Percentiles rank a stretch among this genome's conserved stretches.
Evolutionary conservation across 78 protist species (phyloP).

Genomic region (Bigelowiella natans): DNA sequence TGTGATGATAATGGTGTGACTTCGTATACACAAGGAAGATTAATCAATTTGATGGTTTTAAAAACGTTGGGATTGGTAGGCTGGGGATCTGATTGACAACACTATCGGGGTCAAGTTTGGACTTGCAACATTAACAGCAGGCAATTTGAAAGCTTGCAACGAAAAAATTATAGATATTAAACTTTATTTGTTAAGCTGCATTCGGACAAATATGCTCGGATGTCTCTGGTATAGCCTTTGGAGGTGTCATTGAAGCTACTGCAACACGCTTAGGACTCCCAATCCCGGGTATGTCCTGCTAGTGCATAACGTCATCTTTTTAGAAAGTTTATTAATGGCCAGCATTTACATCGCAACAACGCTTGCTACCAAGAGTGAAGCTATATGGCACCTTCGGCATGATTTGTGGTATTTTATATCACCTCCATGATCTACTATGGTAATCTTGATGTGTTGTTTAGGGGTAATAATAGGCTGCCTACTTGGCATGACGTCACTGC

Average conservation of each 20-base stretch:
- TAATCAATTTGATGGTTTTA: not conserved
- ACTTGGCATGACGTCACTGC: conserved; percentile 7
- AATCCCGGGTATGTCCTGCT: not conserved
- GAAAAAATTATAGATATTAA: not conserved
- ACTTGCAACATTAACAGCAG: conserved; percentile 9
- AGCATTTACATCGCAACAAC: not conserved
- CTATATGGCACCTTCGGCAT: not conserved
- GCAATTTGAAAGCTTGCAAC: not conserved
- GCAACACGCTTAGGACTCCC: not conserved
- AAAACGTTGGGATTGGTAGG: not conserved
- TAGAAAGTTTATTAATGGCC: not conserved
- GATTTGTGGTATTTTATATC: too few relatives aligned
- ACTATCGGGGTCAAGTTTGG: conserved; percentile 6
- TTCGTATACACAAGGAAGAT: not conserved
- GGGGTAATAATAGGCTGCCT: conserved; percentile 10
- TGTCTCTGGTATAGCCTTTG: not conserved
- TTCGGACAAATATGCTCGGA: not conserved
- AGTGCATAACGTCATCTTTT: not conserved
- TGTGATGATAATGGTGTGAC: not conserved
- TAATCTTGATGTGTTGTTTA: not conserved
- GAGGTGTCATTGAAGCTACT: not conserved
- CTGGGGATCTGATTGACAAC: conserved; percentile 8
- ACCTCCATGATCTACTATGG: too few relatives aligned
- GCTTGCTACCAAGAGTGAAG: not conserved
- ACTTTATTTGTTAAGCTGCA: not conserved